Base-by-base conservation (phyloP, 805 yeast genomes). In the Barnettozyma populi region DNA sequence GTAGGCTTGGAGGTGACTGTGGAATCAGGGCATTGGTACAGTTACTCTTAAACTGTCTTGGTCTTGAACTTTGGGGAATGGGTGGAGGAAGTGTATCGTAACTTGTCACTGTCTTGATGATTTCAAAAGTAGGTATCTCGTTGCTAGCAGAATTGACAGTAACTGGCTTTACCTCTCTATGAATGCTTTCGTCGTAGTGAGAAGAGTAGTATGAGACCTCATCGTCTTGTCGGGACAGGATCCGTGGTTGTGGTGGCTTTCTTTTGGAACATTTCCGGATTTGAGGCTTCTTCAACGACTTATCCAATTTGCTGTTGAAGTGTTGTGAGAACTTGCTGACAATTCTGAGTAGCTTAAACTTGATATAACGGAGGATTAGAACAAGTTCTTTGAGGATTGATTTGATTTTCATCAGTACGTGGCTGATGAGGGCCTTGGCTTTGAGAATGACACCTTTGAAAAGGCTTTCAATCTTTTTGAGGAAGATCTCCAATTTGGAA, bases 111-210 rank as follows among this genome's bases (percentile, higher is more conserved):
- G 38, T 39, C 14, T 39, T 45, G 19, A 36, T 29, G n/a, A 45
- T 40, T 40, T 45, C 48, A 45, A 40, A 45, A 23, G 43, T 34
- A 8, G 44, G 48, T 8, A 35, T 9, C 37, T 35, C 37, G 5
- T 19, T 35, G 4, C 11, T 19, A 5, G 21, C 13, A 35, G 21
- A 18, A 2, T 9, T 8, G 7, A 16, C 21, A 10, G 7, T 16
- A 2, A 35, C 4, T 35, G 20, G 7, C 7, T 18, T 18, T 2
- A 18, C 14, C 21, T 8, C 21, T 18, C 21, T 10, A 31, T 4
- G 19, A 45, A 11, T 4, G 13, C 21, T 27, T 39, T 45, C 44
- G 16, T 35, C 44, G 10, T 23, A n/a, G 4, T 23, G n/a, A 7
- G 48, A 45, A 5, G 21, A 19, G 16, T 20, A 23, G 18, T 27